Evolutionary conservation across 164 flowering plant species (phyloP).

Genomic region (Tetracentron sinense): DNA sequence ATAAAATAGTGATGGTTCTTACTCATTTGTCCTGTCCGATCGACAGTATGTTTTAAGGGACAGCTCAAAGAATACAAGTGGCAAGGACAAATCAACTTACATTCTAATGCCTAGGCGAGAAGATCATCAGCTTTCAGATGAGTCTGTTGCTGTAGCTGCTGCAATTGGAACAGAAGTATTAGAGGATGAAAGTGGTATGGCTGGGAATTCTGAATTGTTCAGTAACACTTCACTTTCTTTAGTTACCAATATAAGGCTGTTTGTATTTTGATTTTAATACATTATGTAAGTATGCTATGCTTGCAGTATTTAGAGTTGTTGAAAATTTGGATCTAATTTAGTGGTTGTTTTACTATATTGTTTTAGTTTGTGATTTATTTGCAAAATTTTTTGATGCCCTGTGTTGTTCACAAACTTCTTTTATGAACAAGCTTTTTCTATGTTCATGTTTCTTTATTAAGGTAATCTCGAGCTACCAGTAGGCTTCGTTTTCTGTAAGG

Average conservation of each 20-base stretch:
- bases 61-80: slow-evolving; percentile 34
- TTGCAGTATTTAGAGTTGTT: no score
- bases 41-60: slow-evolving; percentile 74
- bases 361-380: neutral
- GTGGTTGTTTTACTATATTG: no score
- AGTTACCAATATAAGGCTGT: neutral
- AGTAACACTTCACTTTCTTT: neutral
- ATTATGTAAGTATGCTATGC: neutral
- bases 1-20: neutral
- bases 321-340: no score
- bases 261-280: neutral
- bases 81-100: slow-evolving; percentile 60
- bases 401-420: neutral
- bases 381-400: no score
- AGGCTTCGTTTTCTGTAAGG: no score
- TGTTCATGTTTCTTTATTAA: neutral
- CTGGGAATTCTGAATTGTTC: neutral
- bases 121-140: slow-evolving; percentile 47
- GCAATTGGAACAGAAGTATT: slow-evolving; percentile 35
- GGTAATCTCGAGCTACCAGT: neutral
- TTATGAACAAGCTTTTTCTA: no score
- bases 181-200: slow-evolving; percentile 55
- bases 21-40: slow-evolving; percentile 13
- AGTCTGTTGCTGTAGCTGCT: slow-evolving; percentile 26
- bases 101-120: slow-evolving; percentile 49